phyloP scores from a whole-genome alignment of 2,329 filamentous ascomycete genomes.

The Lasiodiplodia citricola region DNA sequence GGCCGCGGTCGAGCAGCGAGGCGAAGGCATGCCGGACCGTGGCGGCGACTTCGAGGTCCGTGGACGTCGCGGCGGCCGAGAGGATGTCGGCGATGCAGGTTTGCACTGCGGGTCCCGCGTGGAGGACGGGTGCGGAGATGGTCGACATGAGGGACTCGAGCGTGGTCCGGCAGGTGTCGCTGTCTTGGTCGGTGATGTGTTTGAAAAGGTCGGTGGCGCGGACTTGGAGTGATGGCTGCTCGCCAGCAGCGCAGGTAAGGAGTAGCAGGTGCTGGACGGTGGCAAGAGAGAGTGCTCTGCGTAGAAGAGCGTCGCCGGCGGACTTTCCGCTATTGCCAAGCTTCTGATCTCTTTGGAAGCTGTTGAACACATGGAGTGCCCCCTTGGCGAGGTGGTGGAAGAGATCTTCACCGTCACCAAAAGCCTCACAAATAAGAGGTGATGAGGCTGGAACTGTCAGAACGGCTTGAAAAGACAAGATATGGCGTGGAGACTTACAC shows the following conservation, averaged over 20 bases:
- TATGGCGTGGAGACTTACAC: not conserved
- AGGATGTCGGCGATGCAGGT: not conserved
- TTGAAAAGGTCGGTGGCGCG: not conserved
- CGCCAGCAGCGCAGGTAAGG: not conserved
- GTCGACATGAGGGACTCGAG: not conserved
- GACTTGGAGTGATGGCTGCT: not conserved
- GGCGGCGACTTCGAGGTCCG: slow-evolving; percentile 14
- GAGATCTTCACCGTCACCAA: not conserved
- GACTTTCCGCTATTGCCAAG: not conserved
- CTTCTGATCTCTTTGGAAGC: not conserved
- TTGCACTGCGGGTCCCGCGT: not conserved
- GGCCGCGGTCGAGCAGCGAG: slow-evolving; percentile 16
- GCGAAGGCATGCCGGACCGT: slow-evolving; percentile 13
- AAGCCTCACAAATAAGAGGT: not conserved
- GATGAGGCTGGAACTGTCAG: not conserved
- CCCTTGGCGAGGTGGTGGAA: not conserved
- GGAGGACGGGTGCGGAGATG: not conserved
- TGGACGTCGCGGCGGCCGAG: not conserved
- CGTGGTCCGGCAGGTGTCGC: slow-evolving; percentile 9
- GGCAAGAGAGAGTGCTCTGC: not conserved
- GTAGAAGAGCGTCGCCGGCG: not conserved
- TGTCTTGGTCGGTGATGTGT: not conserved
- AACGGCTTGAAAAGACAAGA: too few relatives aligned
- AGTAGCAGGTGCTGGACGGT: not conserved
- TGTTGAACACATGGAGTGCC: not conserved